Evolutionary conservation across 805 yeast species (phyloP), one percentile per base, ranked within the genome.

Genomic region (Candida nonsorbophila): DNA sequence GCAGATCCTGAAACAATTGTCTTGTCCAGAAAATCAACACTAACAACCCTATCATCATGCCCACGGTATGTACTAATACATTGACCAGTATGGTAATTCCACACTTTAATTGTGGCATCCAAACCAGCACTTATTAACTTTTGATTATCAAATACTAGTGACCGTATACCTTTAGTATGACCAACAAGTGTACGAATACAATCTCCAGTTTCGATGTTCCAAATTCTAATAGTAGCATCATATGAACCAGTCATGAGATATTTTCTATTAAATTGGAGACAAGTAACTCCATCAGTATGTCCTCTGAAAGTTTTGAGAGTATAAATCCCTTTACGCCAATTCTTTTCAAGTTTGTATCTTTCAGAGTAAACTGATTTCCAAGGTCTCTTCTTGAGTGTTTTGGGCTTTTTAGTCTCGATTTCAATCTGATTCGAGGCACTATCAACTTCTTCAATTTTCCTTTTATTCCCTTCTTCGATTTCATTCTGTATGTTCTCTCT

Each of bases 311-410:
- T 76, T 33, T 69, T 77, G 14, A 79, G 56, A 16, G 63, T 62
- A 55, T 77, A 84, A 12, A 69, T 60, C 7, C 96, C 97, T 39
- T 79, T 78, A 37, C 98, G 68, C 98, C 98, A 92, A 56, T 92
- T 90, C 44, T 84, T 76, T 54, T 92, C 98, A 36, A 92, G 87
- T 54, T 77, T 79, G 57, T 72, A 90, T 20, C 98, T 69, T 57
- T 92, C 98, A 25, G 85, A 72, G 55, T 92, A 90, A 14, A 90
- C 95, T 5, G 84, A 82, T 48, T 92, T 90, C 98, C 98, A 90
- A 3, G 97, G 96, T 41, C 95, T 69, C 27, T 59, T 65, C 29
- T 44, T 47, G 12, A 51, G 28, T 20, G 9, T 16, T 28, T 29
- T 32, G 29, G 22, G 12, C 21, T 14, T 34, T 20, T 15, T 32